A percentile compares a stretch with the other conserved stretches of the same genome.
phyloP scores from a whole-genome alignment of 805 yeast genomes.

The Saccharomyces cerevisiae region DNA sequence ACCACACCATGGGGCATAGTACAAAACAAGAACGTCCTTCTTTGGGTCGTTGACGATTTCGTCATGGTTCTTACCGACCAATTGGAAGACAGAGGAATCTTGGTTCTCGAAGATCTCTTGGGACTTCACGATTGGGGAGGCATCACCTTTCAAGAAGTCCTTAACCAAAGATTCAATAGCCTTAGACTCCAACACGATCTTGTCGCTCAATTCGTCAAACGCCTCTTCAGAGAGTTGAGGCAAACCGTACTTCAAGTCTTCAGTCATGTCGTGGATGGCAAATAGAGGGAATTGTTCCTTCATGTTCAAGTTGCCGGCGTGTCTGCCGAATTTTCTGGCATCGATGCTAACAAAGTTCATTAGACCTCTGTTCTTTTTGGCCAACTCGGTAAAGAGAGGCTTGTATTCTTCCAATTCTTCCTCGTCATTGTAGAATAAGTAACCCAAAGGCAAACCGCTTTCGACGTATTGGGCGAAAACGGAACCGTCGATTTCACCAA shows the following conservation, averaged over 20 bases:
- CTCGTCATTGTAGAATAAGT: conserved; percentile 69
- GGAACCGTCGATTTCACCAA: conserved; percentile 64
- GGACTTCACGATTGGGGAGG: conserved; percentile 68
- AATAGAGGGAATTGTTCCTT: conserved; percentile 84
- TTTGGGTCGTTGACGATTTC: conserved; percentile 46
- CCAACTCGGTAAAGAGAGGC: conserved; percentile 49
- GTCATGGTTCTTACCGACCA: conserved; percentile 82
- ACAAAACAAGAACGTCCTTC: conserved; percentile 76
- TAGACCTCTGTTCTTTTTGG: conserved; percentile 69
- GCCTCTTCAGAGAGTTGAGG: conserved; percentile 42
- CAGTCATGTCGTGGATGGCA: conserved; percentile 66
- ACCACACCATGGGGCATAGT: conserved; percentile 98
- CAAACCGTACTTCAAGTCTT: conserved; percentile 71
- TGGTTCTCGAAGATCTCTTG: conserved; percentile 81
- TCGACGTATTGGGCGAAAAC: conserved; percentile 71
- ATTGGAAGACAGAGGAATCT: conserved; percentile 61
- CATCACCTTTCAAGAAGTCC: conserved; percentile 53
- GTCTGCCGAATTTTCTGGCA: conserved; percentile 73
- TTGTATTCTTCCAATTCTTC: conserved; percentile 57
- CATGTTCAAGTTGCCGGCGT: conserved; percentile 82
- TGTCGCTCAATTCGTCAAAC: conserved; percentile 17
- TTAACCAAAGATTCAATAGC: conserved; percentile 55
- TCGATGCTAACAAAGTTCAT: conserved; percentile 84
- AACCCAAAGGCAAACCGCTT: conserved; percentile 72
- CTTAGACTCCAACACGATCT: conserved; percentile 38